Evolutionary conservation across 169 alveolate genomes (phyloP), one percentile per base, ranked within the genome.

Genomic region (Theileria equi): DNA sequence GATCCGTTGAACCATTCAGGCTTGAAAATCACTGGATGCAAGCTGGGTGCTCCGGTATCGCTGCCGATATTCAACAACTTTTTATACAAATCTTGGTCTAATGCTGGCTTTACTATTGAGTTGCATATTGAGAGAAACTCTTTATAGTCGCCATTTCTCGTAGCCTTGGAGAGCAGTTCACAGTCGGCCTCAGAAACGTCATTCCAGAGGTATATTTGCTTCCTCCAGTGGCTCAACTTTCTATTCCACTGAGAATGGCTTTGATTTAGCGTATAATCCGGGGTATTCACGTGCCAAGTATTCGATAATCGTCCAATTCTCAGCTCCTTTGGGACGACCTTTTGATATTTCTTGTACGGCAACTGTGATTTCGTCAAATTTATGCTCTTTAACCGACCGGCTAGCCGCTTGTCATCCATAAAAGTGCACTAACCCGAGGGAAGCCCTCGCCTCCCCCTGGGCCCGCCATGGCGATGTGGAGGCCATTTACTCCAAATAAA

Each of bases 181-280:
- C 76, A 67, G 68, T 70, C 72, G 50, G 68, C 57, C 41, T 63
- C 84, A 40, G 52, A 54, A n/a, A 38, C 36, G 19, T 57, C 53
- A 21, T 80, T 80, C 90, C 90, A 86, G 17, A 76, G 72, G 34
- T 86, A 83, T n/a, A 86, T 60, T 31, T 48, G 69, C 32, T 61
- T 81, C 32, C 92, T 61, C 92, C 92, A 86, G 38, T 73, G 73
- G 52, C 74, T 40, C 17, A 86, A 54, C 63, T 79, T 85, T 31
- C 44, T 54, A 50, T 78, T 86, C 92, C 92, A 86, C 49, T 77
- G 88, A 3, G 92, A 86, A 36, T 74, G 54, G 45, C 84, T 81
- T 16, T 60, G n/a, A 26, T 72, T 43, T 49, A 65, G 60, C 31
- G 78, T 61, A 54, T 72, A 50, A 45, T 84, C 72, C 7, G 92